Conservation (phyloP, 257 asterid genomes). For the Solanum boliviense region DNA sequence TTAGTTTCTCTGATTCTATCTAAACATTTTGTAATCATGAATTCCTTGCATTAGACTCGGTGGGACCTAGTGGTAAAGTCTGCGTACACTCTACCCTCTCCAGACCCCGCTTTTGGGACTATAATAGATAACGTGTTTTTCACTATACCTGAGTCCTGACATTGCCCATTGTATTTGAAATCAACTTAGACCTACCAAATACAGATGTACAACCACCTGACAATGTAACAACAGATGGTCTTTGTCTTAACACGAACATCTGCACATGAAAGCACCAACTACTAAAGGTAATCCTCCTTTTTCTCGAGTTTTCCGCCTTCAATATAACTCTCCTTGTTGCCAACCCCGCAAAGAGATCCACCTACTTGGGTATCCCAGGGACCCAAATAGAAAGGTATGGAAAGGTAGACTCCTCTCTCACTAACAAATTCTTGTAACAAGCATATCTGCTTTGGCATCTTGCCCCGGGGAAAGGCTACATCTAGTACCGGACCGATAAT, state of each 20-base stretch:
- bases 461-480: too few species aligned
- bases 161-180: too few species aligned
- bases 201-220: too few species aligned
- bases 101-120: accelerated
- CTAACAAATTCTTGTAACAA: background rate
- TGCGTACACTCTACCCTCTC: too few species aligned
- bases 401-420: background rate
- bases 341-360: background rate
- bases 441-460: background rate
- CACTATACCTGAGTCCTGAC: too few species aligned
- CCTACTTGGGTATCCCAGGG: background rate
- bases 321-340: background rate
- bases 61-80: background rate
- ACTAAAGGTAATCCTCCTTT: background rate
- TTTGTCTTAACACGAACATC: background rate
- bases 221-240: background rate
- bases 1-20: background rate
- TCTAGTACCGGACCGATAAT: too few species aligned
- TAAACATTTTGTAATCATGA: background rate
- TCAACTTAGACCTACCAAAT: accelerated
- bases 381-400: background rate
- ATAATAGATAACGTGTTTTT: accelerated
- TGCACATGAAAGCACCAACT: background rate
- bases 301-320: background rate
- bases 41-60: background rate